Evolutionary conservation across 2,329 filamentous ascomycete species (phyloP).

Genomic region (Colletotrichum acutatum): DNA sequence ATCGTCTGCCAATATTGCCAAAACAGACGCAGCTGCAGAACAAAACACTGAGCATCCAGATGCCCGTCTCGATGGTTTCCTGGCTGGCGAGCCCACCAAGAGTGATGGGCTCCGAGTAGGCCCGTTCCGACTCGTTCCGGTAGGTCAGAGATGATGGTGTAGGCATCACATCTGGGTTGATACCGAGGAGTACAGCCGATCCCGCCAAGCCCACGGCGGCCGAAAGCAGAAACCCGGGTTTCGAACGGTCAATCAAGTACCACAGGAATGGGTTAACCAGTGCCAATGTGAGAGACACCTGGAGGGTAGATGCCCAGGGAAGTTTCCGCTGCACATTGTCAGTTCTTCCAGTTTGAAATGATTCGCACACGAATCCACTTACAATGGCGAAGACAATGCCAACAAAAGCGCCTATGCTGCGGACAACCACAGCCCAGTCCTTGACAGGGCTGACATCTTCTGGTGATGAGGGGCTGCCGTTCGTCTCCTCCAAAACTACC

Average conservation of each 20-base stretch:
- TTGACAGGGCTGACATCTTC: conserved; percentile 57
- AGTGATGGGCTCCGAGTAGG: conserved; percentile 43
- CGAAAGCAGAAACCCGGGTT: conserved; percentile 84
- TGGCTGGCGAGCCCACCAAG: conserved; percentile 68
- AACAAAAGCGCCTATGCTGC: conserved; percentile 69
- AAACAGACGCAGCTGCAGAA: conserved; percentile 97
- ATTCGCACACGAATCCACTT: conserved; percentile 50
- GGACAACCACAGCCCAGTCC: conserved; percentile 77
- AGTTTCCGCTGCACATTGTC: conserved; percentile 74
- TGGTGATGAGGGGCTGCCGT: conserved; percentile 30
- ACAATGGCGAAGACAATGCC: conserved; percentile 80
- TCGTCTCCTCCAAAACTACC: conserved; percentile 40
- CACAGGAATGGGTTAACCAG: conserved; percentile 93
- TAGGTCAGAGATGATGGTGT: conserved; percentile 62
- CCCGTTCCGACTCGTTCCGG: conserved; percentile 36
- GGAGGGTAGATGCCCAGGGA: conserved; percentile 94
- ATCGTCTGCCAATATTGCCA: conserved; percentile 88
- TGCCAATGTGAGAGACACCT: conserved; percentile 88
- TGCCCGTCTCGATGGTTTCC: conserved; percentile 76
- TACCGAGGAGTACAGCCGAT: conserved; percentile 77
- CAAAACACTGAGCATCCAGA: conserved; percentile 92
- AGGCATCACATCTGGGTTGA: conserved; percentile 84
- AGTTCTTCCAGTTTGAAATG: conserved; percentile 3
- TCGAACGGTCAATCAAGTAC: conserved; percentile 95
- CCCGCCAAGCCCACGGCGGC: conserved; percentile 78